Conservation (phyloP, 2,329 filamentous ascomycete genomes). For the Fonsecaea pedrosoi region DNA sequence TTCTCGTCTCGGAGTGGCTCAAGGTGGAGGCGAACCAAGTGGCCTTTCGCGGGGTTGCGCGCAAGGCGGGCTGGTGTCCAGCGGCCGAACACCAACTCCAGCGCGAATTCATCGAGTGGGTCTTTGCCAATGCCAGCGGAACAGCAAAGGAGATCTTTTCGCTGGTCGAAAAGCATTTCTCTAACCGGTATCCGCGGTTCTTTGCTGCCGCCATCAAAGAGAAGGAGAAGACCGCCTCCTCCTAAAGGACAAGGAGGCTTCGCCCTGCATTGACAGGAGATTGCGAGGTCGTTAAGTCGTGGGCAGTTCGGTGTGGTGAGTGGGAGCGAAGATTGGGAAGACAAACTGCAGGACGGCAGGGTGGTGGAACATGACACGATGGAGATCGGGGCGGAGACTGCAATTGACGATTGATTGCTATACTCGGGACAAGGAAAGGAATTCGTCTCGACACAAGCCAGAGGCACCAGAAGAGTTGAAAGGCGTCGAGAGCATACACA, state of each 20-base stretch:
- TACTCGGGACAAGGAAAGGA: background rate
- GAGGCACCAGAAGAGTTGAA: background rate
- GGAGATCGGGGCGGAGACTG: background rate
- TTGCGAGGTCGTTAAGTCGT: no score
- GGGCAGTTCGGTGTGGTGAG: background rate
- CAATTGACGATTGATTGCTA: background rate
- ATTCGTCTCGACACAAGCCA: background rate
- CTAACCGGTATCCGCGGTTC: slow-evolving; percentile 7
- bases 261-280: background rate
- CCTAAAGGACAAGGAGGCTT: background rate
- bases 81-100: background rate
- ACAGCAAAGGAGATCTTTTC: background rate
- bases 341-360: background rate
- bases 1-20: slow-evolving; percentile 14
- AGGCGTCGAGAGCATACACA: background rate
- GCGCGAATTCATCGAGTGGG: slow-evolving; percentile 6
- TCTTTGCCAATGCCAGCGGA: background rate
- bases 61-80: slow-evolving; percentile 15
- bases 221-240: background rate
- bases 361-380: background rate
- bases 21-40: background rate
- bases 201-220: background rate
- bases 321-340: background rate
- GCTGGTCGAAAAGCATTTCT: background rate
- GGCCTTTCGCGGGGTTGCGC: background rate